Evolutionary conservation across 2,329 filamentous ascomycete genomes (phyloP).

Genomic region (Spiromastix sp.): DNA sequence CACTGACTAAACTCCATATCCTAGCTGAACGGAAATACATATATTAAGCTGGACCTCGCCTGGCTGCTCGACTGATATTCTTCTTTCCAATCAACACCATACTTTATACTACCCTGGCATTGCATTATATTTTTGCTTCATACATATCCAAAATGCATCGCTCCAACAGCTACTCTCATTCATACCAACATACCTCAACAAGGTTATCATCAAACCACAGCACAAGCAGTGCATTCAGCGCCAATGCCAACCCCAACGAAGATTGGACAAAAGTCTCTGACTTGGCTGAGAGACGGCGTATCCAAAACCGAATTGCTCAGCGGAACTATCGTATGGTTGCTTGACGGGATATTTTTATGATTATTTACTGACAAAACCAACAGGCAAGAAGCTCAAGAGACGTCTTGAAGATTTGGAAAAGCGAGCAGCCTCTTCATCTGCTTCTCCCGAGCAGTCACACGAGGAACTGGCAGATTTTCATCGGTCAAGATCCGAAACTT

Average conservation of each 20-base stretch:
- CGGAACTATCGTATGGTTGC: conserved; percentile 77
- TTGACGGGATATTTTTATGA: too few relatives aligned
- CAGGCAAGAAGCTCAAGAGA: conserved; percentile 59
- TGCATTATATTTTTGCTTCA: too few relatives aligned
- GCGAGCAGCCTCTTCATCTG: conserved; percentile 50
- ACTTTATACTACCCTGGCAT: too few relatives aligned
- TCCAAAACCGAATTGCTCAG: conserved; percentile 96
- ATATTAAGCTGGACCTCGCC: too few relatives aligned
- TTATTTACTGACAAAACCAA: conserved; percentile 4
- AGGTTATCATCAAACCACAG: conserved; percentile 63
- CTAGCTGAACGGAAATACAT: not conserved
- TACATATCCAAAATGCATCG: conserved; percentile 21
- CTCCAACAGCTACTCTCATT: conserved; percentile 17
- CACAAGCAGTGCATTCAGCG: conserved; percentile 90
- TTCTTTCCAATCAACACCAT: too few relatives aligned
- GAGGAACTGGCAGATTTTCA: conserved; percentile 40
- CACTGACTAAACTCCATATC: too few relatives aligned
- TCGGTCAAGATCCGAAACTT: conserved; percentile 18
- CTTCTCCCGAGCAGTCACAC: conserved; percentile 49
- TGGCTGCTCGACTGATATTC: too few relatives aligned
- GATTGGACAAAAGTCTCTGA: conserved; percentile 99
- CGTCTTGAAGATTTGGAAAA: conserved; percentile 55
- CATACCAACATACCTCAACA: conserved; percentile 12
- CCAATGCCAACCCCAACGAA: conserved; percentile 88
- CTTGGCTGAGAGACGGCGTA: conserved; percentile 82